Base-by-base conservation (phyloP, 1,139 yeast genomes). In the Pichia terricola region DNA sequence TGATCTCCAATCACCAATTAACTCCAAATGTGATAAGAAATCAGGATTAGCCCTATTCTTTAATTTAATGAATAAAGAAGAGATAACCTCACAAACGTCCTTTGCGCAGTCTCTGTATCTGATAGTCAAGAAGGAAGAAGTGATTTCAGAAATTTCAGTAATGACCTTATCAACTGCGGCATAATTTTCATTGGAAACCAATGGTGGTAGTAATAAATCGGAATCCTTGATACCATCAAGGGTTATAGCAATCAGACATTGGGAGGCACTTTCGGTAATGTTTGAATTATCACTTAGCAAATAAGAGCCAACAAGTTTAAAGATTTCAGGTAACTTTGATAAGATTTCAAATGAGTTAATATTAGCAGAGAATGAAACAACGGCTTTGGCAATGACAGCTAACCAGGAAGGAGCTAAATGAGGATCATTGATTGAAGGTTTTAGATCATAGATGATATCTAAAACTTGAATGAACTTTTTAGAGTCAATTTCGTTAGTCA, bases 331-430 rank as follows among this genome's bases (percentile, higher is more conserved):
- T 25, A 85, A 62, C 52, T 74, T 77, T 26, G 64, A 56, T 39
- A 88, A 59, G 47, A 87, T 80, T 34, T 68, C 65, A 31, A 69
- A 59, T 2, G 88, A 78, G 50, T 81, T 77, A 49, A 82, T 68
- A 41, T 56, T 55, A 22, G 64, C 61, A 16, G 89, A 69, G 58
- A 79, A 86, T 5, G 89, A 73, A 43, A 79, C 78, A 50, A 84
- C 70, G 40, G 94, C 95, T 58, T 87, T 88, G 6, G 96, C 94
- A 36, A 91, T 75, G 28, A 88, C 95, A 1, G 96, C 95, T 42
- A 88, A 74, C 98, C 98, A 91, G 8, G 96, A 77, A 22, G 94
- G 96, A 16, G 94, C 87, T 53, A 91, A 72, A 61, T 87, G 89
- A 37, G 81, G 70, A 58, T 91, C 98, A 54, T 81, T 83, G 28